These are phyloP conservation scores for Penicillium sp. DNA, from an alignment of 2,329 filamentous ascomycete genomes.

Conservation along the genomic window DNA sequence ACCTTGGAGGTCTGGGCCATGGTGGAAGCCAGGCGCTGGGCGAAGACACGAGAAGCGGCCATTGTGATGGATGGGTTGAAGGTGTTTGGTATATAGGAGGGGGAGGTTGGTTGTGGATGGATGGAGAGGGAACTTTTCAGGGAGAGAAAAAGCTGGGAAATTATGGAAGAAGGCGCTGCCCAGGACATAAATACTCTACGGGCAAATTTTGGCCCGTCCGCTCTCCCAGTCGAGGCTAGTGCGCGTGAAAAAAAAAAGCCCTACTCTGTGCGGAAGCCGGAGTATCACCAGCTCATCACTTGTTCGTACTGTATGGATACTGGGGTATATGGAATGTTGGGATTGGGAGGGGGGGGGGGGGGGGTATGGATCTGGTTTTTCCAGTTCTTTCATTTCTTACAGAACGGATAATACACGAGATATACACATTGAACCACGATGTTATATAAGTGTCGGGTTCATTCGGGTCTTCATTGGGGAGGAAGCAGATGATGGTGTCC, in stretches of 20 bases:
- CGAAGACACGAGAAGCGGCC: slow-evolving; percentile 78
- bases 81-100: slow-evolving; percentile 33
- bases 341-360: too few species aligned
- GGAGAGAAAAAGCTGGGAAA: slow-evolving; percentile 46
- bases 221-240: slow-evolving; percentile 41
- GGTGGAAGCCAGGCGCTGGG: slow-evolving; percentile 73
- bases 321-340: slow-evolving; percentile 28
- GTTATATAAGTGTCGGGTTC: too few species aligned
- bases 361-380: slow-evolving; percentile 25
- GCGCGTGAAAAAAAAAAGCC: slow-evolving; percentile 37
- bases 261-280: slow-evolving; percentile 35
- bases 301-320: slow-evolving; percentile 13
- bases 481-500: background rate
- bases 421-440: too few species aligned
- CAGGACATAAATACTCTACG: slow-evolving; percentile 47
- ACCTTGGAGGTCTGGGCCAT: slow-evolving; percentile 75
- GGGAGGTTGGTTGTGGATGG: slow-evolving; percentile 20
- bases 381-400: slow-evolving; percentile 29
- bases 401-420: background rate
- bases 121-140: slow-evolving; percentile 40
- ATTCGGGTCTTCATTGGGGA: slow-evolving; percentile 17
- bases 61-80: slow-evolving; percentile 68
- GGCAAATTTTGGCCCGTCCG: slow-evolving; percentile 48
- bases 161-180: slow-evolving; percentile 38
- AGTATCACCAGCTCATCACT: slow-evolving; percentile 26